These are phyloP conservation scores for Sporisorium exsertum DNA, from an alignment of 1,284 basidiomycete species.

Conservation along the genomic window DNA sequence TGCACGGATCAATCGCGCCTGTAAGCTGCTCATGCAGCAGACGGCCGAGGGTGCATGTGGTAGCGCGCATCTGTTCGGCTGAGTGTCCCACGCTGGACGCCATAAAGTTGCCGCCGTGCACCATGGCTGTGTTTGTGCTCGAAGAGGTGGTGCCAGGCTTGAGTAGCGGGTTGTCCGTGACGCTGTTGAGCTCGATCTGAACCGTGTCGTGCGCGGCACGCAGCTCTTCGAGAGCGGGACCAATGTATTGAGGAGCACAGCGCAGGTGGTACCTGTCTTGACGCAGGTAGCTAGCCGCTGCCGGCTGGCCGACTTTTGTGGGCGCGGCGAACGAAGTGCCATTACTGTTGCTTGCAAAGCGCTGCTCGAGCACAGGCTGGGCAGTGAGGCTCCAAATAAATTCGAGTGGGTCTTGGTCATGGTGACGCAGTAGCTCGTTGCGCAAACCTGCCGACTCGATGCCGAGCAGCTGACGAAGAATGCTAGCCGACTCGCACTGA, in stretches of 20 bases:
- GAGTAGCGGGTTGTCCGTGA: slow-evolving; percentile 18
- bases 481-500: slow-evolving; percentile 72
- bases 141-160: neutral
- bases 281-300: slow-evolving; percentile 68
- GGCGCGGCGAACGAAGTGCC: neutral
- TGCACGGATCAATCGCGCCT: slow-evolving; percentile 74
- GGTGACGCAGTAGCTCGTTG: slow-evolving; percentile 75
- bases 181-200: slow-evolving; percentile 13
- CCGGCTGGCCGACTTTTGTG: neutral
- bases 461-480: slow-evolving; percentile 60
- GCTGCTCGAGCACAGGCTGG: no score
- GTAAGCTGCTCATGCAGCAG: slow-evolving; percentile 83
- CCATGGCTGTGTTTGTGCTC: no score
- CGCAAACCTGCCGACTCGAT: no score
- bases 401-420: slow-evolving; percentile 72
- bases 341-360: no score
- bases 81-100: slow-evolving; percentile 81
- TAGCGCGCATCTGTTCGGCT: slow-evolving; percentile 86
- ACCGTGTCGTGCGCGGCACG: slow-evolving; percentile 3
- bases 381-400: neutral
- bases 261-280: slow-evolving; percentile 81
- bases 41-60: slow-evolving; percentile 83
- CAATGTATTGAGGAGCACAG: slow-evolving; percentile 11
- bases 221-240: slow-evolving; percentile 15
- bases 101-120: slow-evolving; percentile 17